Percentiles rank a stretch among this genome's conserved stretches.
These are phyloP conservation scores for Viridothelium virens DNA, from an alignment of 495 filamentous ascomycete genomes.

Conservation along the genomic window DNA sequence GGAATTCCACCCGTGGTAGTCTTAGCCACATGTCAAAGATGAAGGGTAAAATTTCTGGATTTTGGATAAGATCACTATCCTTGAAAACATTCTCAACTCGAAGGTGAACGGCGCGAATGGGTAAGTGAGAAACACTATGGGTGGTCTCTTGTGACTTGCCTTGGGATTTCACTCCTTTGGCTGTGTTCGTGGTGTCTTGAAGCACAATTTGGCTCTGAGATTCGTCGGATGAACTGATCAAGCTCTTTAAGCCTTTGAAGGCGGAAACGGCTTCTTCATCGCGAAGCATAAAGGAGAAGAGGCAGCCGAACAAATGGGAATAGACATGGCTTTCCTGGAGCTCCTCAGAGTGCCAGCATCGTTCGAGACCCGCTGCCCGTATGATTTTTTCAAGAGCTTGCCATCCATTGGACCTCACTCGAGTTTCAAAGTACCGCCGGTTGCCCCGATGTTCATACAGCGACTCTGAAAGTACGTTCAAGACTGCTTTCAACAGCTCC, in stretches of 20 bases:
- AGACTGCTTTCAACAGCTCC: conserved; percentile 58
- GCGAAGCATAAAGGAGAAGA: conserved; percentile 75
- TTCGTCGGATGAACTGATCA: background rate
- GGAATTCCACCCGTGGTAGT: conserved; percentile 27
- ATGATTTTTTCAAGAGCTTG: conserved; percentile 46
- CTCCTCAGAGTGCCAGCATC: conserved; percentile 10
- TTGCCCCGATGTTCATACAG: conserved; percentile 80
- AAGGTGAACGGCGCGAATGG: conserved; percentile 5
- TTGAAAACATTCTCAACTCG: conserved; percentile 39
- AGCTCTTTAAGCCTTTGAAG: conserved; percentile 18
- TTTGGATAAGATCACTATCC: conserved; percentile 49
- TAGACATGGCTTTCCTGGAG: conserved; percentile 50
- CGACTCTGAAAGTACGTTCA: conserved; percentile 66
- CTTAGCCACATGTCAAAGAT: conserved; percentile 60
- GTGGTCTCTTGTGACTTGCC: background rate
- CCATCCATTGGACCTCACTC: conserved; percentile 69
- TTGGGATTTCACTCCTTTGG: background rate
- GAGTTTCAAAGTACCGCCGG: conserved; percentile 69
- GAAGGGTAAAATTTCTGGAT: conserved; percentile 57
- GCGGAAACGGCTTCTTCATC: conserved; percentile 43
- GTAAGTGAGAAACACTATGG: background rate
- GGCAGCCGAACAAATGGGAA: conserved; percentile 71
- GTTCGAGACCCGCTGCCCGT: conserved; percentile 30
- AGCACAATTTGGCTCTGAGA: background rate
- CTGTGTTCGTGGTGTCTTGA: conserved; percentile 9